A percentile compares a stretch with the other conserved stretches of the same genome.
Evolutionary conservation across 768 basidiomycete genomes (phyloP).

Genomic region (Pulveroboletus sp.): DNA sequence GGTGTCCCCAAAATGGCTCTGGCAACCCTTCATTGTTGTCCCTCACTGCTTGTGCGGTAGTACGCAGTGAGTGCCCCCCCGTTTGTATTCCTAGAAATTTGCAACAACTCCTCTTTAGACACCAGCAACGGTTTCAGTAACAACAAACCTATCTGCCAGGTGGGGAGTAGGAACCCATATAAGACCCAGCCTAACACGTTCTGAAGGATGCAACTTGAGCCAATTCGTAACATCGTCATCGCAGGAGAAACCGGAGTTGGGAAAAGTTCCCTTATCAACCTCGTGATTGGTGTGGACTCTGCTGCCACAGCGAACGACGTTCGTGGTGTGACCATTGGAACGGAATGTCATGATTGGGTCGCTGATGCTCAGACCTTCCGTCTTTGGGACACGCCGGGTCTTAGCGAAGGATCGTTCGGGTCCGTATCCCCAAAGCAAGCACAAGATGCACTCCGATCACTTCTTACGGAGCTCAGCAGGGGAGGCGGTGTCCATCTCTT

Average conservation of each 20-base stretch:
- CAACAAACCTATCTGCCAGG: slow-evolving; percentile 5
- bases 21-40: slow-evolving; percentile 6
- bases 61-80: slow-evolving; percentile 2
- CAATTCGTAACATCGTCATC: slow-evolving; percentile 27
- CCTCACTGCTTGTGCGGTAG: neutral
- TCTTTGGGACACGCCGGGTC: slow-evolving; percentile 32
- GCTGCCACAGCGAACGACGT: slow-evolving; percentile 21
- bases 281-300: slow-evolving; percentile 21
- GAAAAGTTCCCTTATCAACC: slow-evolving; percentile 30
- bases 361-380: slow-evolving; percentile 17
- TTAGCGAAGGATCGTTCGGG: slow-evolving; percentile 26
- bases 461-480: slow-evolving; percentile 18
- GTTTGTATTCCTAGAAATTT: neutral
- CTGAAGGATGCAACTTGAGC: slow-evolving; percentile 5
- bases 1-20: slow-evolving; percentile 10
- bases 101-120: neutral
- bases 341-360: slow-evolving; percentile 15
- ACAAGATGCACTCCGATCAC: slow-evolving; percentile 23
- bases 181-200: slow-evolving; percentile 5
- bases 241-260: slow-evolving; percentile 29
- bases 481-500: slow-evolving; percentile 24
- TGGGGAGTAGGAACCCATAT: neutral
- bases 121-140: slow-evolving; percentile 1
- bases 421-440: slow-evolving; percentile 21
- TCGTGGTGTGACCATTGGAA: slow-evolving; percentile 21